Evolutionary conservation across 371 early-diverging fungal genomes (phyloP).

Genomic region (Apophysomyces sp.): DNA sequence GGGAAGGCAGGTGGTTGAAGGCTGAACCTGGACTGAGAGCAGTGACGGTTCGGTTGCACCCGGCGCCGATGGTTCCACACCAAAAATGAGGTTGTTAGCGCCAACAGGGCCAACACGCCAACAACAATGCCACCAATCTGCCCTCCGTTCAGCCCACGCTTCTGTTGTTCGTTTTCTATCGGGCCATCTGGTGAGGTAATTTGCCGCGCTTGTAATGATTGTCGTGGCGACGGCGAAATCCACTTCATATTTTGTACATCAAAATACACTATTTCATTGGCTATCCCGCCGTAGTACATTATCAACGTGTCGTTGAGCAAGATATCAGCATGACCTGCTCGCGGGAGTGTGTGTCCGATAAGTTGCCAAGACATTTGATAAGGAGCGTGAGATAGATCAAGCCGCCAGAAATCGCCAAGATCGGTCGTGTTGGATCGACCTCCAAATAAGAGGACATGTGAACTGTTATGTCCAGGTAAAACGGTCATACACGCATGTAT

Average conservation of each 20-base stretch:
- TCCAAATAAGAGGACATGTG: conserved; percentile 13
- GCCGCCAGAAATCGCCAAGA: conserved; percentile 21
- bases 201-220: neutral
- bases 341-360: neutral
- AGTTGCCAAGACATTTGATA: conserved; percentile 17
- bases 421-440: conserved; percentile 9
- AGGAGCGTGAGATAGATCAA: conserved; percentile 5
- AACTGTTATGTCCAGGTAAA: neutral
- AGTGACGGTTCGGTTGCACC: neutral
- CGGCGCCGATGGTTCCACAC: conserved; percentile 14
- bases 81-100: conserved; percentile 25
- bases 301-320: neutral
- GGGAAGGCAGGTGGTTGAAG: neutral
- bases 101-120: conserved; percentile 26
- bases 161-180: neutral
- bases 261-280: neutral
- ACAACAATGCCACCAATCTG: conserved; percentile 39
- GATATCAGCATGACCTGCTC: conserved; percentile 2
- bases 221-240: neutral
- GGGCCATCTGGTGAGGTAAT: neutral
- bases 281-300: neutral
- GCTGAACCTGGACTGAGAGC: neutral
- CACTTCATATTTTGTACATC: neutral
- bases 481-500: conserved; percentile 14
- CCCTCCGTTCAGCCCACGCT: conserved; percentile 23